Base-by-base conservation (phyloP, 2,329 filamentous ascomycete species). In the Cryphonectria nitschkei region DNA sequence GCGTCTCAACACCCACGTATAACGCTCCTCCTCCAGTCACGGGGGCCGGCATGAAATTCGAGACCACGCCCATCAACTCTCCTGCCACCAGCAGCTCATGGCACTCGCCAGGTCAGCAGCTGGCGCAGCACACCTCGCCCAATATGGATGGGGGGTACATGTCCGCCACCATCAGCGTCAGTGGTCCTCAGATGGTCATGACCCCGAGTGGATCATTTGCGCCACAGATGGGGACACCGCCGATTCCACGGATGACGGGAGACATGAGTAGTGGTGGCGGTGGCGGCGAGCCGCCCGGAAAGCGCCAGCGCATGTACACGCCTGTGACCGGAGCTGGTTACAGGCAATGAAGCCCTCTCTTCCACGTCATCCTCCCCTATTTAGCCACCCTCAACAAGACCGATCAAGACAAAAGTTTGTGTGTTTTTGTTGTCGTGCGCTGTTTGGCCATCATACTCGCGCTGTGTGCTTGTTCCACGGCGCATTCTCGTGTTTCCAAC, bases 21-120 rank as follows among this genome's bases (percentile, higher is more conserved):
- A 79, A 75, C 60, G 77, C 79, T 75, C 76, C 77, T 63, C 78
- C 77, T 41, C 79, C 78, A 68, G 74, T 76, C 9, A 78, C 77
- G 11, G 76, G 77, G 26, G 77, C 72, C 73, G 77, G 77, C 9
- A 77, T 82, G 68, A 89, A 89, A 75, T 88, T 88, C 71, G 83
- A 84, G 71, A 85, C 87, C 43, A 84, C 86, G 2, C 86, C 86
- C n/a, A 85, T 87, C 70, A 85, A 86, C 69, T 87, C 86, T 2
- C 84, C 86, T 3, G 81, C 84, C 13, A 84, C 84, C 46, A 82
- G 81, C 54, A 79, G 79, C 69, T 85, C 79, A 68, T 87, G 80
- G 86, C 84, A 81, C 80, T 88, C 86, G 14, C 86, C 87, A 0
- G 82, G 82, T 34, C 85, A 87, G 69, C 67, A 70, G 62, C 81